Evolutionary conservation across 129 eudicot species (phyloP), one percentile per base, ranked within the genome.

Genomic region (Apium graveolens): DNA sequence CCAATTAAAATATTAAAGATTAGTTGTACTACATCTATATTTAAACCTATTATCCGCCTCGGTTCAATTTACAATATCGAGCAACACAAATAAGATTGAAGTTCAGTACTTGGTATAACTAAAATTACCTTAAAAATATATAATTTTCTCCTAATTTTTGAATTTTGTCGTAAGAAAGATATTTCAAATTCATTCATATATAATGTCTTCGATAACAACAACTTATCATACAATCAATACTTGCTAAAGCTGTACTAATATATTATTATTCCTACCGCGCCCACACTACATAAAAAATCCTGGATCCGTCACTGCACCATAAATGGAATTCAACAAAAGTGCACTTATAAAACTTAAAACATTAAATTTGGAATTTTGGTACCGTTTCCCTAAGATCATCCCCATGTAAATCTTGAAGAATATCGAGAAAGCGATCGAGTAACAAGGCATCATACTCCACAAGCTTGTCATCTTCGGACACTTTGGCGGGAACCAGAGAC

Each of bases 401-500:
- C 1, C 99, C 99, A 81, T 95, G 99, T 70, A 95, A 87, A 75
- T 92, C 97, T 81, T 92, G 97, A 75, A 95, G 96, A 82, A 95
- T 92, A 70, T 95, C 97, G 75, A 95, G 96, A 81, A 95, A 95
- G 24, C 94, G 90, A 82, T 95, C 98, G 82, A 94, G 76, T 80
- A 91, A 86, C 87, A 95, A 80, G 51, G 98, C 98, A 81, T 95
- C 99, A 75, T 95, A 92, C 84, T 95, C 97, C 20, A 95, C 89
- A 72, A 95, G 93, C 85, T 95, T 95, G 74, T 95, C 99, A 85
- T 95, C 99, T 37, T 95, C 99, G 9, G 97, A 95, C 9, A 95
- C 97, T 85, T 90, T 95, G 1, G 85, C 89, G 38, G 99, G 99
- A 5, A 90, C 99, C 83, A 95, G 84, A 65, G 86, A 91, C 88